phyloP scores from a whole-genome alignment of 495 filamentous ascomycete species.

The Melanomma pulvis-pyrius region DNA sequence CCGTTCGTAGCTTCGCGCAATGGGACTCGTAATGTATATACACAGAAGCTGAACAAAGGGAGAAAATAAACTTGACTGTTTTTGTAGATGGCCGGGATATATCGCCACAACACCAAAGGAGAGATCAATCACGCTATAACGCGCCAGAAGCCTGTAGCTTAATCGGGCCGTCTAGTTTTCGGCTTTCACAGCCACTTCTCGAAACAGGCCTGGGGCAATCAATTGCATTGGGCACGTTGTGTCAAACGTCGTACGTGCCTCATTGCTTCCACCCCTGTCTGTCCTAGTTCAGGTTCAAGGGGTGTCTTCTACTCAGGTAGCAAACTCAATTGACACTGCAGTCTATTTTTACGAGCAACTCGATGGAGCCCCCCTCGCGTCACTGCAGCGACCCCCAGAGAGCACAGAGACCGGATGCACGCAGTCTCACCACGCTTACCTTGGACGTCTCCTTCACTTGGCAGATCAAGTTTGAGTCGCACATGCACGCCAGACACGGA shows the following conservation, averaged over 20 bases:
- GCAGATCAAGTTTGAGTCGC: not conserved
- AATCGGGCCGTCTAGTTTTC: not conserved
- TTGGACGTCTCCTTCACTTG: not conserved
- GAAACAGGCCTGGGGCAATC: not conserved
- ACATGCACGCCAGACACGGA: not conserved
- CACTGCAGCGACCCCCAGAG: not conserved
- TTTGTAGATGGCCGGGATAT: too few species aligned
- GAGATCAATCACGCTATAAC: too few species aligned
- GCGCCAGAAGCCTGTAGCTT: not conserved
- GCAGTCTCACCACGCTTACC: not conserved
- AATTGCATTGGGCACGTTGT: not conserved
- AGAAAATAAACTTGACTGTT: too few species aligned
- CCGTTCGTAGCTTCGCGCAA: too few species aligned
- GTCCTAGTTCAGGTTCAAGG: not conserved
- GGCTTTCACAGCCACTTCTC: not conserved
- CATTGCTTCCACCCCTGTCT: not conserved
- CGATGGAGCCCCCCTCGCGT: not conserved
- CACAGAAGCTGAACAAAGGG: too few species aligned
- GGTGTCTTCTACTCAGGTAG: not conserved
- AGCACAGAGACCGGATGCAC: not conserved
- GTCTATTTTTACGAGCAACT: not conserved
- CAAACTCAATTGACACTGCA: not conserved
- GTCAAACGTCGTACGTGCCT: slow-evolving; percentile 17
- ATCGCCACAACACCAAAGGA: too few species aligned
- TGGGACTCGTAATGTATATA: too few species aligned